Evolutionary conservation across 495 filamentous ascomycete species (phyloP), one percentile per base, ranked within the genome.

Genomic region (Penicillium atrosanguineum): DNA sequence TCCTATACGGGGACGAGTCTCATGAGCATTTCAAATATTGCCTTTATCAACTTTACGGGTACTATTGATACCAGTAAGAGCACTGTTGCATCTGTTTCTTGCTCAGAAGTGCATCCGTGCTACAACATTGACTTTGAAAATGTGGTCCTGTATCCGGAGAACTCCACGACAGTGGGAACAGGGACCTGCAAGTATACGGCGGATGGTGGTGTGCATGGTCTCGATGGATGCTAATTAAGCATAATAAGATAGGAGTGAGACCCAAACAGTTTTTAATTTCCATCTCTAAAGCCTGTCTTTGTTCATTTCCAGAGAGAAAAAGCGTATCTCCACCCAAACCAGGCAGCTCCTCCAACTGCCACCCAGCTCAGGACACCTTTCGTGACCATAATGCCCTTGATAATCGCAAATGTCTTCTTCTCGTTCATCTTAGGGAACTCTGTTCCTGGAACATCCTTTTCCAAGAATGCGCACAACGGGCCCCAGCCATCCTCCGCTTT

Each of bases 1-100:
- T 76, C 70, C 3, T 77, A 69, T 38, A 26, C 60, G 1, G 81
- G 81, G 3, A 79, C 77, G 19, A 74, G 67, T 46, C 65, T 71
- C 50, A 77, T 83, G 77, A 63, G 70, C 31, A 63, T 83, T 28
- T 71, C 68, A 7, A 74, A 83, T 45, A 60, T 83, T 23, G 65
- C 67, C 0, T 82, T 78, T 62, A 71, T 78, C 20, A 83, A 83
- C 52, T 83, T 83, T 54, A 80, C 76, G 9, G 79, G 80, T 6
- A 75, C 68, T 50, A 56, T 77, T 26, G 50, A 67, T 9, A 56
- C 48, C 6, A 54, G 25, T 45, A 62, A 48, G 49, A 64, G 29
- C 36, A 65, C 46, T 57, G 48, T 64, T 3, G 71, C 73, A 12
- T 67, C 66, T 14, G 65, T 82, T 6, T 78, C 73, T 23, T 82